phyloP scores from a whole-genome alignment of 352 stramenopile genomes.

The Globisporangium alternatum region DNA sequence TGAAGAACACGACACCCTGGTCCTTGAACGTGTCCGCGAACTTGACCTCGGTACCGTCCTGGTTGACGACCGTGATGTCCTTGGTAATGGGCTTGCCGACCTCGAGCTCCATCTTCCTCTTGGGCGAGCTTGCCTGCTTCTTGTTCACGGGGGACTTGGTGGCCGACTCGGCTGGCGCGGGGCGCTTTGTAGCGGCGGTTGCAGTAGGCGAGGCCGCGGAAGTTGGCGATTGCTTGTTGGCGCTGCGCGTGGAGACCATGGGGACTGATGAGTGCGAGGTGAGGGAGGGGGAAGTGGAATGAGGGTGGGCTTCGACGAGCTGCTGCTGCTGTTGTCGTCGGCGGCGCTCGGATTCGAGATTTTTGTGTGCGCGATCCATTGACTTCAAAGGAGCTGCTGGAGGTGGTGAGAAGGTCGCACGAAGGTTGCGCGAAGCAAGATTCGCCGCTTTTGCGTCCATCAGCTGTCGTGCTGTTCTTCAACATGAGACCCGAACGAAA shows the following conservation, averaged over 20 bases:
- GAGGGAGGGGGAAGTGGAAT: not conserved
- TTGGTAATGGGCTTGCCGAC: conserved; percentile 52
- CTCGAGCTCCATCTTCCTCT: conserved; percentile 22
- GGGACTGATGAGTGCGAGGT: not conserved
- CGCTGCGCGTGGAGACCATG: conserved; percentile 62
- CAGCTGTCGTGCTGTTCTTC: conserved; percentile 1
- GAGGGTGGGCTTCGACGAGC: not conserved
- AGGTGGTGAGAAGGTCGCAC: conserved; percentile 9
- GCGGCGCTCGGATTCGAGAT: not conserved
- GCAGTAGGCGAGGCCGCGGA: conserved; percentile 5
- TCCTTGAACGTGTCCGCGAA: conserved; percentile 75
- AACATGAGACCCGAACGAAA: not conserved
- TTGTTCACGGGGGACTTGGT: conserved; percentile 35
- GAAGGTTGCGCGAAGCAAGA: conserved; percentile 3
- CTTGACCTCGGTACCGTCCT: conserved; percentile 54
- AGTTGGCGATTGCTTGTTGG: conserved; percentile 20
- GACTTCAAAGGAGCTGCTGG: conserved; percentile 5
- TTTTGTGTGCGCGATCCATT: conserved; percentile 4
- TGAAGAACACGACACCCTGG: conserved; percentile 84
- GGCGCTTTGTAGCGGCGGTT: conserved; percentile 43
- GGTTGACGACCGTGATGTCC: conserved; percentile 71
- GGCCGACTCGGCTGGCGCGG: conserved; percentile 18
- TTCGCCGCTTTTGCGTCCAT: conserved; percentile 6
- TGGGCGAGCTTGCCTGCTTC: conserved; percentile 36
- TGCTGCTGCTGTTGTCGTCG: not conserved